A percentile compares a stretch with the other conserved stretches of the same genome.
These are phyloP conservation scores for Tricholoma matsutake DNA, from an alignment of 768 basidiomycete genomes.

Conservation along the genomic window DNA sequence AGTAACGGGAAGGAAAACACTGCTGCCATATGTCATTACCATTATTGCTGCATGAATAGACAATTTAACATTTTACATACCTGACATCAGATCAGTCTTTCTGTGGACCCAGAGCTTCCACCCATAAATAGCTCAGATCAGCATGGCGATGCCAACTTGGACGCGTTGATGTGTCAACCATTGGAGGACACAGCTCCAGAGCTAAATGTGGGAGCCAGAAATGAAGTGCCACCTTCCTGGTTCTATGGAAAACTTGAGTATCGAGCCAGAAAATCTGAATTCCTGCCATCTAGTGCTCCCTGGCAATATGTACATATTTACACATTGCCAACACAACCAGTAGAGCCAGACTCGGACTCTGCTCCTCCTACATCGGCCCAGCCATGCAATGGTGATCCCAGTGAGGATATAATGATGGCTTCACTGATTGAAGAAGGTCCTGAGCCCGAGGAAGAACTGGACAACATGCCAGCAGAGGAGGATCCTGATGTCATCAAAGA, in stretches of 20 bases:
- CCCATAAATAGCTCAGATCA: not conserved
- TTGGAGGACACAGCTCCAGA: not conserved
- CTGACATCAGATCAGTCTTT: not conserved
- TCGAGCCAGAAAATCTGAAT: conserved; percentile 41
- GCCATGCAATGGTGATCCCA: not conserved
- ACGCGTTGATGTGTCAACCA: not conserved
- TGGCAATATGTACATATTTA: conserved; percentile 10
- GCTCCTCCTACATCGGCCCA: not conserved
- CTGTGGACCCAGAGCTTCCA: not conserved
- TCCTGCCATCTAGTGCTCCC: conserved; percentile 25
- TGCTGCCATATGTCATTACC: not conserved
- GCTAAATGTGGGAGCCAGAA: not conserved
- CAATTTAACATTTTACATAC: not conserved
- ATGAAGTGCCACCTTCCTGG: not conserved
- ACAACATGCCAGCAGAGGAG: not conserved
- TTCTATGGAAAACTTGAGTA: conserved; percentile 14
- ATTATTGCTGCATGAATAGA: not conserved
- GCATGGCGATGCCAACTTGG: not conserved
- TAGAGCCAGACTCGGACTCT: not conserved
- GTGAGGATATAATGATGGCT: not conserved
- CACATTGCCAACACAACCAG: not conserved
- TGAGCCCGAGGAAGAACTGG: not conserved
- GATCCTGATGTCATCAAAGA: not conserved
- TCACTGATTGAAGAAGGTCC: not conserved
- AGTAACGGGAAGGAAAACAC: not conserved